phyloP scores from a whole-genome alignment of 768 basidiomycete genomes.

The Leccinellum rugosiceps region DNA sequence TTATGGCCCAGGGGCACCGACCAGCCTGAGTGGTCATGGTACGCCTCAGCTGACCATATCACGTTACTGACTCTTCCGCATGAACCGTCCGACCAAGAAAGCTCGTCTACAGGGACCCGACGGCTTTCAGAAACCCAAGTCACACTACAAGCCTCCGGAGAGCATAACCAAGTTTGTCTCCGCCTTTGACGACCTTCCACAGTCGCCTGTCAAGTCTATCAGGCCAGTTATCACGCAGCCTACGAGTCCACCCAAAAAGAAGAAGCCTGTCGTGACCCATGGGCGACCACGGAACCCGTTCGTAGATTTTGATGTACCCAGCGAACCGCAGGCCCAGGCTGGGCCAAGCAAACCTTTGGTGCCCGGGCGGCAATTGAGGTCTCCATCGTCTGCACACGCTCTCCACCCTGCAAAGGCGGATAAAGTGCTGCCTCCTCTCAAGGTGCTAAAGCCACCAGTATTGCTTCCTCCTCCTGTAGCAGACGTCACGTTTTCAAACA shows the following conservation, averaged over 20 bases:
- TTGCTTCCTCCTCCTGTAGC: neutral
- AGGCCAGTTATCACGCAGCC: neutral
- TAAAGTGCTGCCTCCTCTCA: conserved; percentile 6
- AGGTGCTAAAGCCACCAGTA: conserved; percentile 16
- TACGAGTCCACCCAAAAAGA: conserved; percentile 4
- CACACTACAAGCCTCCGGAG: conserved; percentile 24
- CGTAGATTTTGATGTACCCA: conserved; percentile 5
- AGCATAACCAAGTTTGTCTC: conserved; percentile 30
- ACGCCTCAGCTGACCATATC: conserved; percentile 1
- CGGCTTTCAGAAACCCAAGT: conserved; percentile 26
- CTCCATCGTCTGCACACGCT: conserved; percentile 4
- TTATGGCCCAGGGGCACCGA: neutral
- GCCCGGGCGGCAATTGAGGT: conserved; percentile 6
- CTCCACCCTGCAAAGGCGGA: conserved; percentile 1
- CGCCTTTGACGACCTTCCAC: conserved; percentile 17
- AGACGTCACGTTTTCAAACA: neutral
- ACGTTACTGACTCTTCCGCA: too few species aligned
- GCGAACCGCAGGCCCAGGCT: neutral
- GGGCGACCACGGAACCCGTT: conserved; percentile 23
- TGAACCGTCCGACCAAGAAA: conserved; percentile 9
- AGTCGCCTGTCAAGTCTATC: neutral
- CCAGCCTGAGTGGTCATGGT: neutral
- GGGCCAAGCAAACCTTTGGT: conserved; percentile 11
- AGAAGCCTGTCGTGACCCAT: conserved; percentile 6
- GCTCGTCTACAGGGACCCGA: conserved; percentile 25